Conservation (phyloP, 305 asterid species). For the Fraxinus angustifolia region DNA sequence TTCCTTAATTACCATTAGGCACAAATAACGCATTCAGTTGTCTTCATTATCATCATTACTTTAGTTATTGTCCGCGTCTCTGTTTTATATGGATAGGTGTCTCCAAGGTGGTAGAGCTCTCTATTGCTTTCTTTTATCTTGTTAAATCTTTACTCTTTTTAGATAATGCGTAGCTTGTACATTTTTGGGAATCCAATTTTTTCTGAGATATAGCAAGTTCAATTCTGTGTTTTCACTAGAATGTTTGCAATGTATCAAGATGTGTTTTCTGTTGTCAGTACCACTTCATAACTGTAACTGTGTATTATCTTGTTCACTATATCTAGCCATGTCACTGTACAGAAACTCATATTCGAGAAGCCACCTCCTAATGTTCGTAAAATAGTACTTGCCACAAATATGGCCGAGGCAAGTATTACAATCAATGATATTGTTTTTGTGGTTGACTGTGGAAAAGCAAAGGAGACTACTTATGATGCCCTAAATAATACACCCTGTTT, state of each 20-base stretch:
- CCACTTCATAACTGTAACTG: neutral
- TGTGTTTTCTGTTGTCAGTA: conserved; percentile 11
- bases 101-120: conserved; percentile 9
- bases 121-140: conserved; percentile 2
- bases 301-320: conserved; percentile 22
- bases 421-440: conserved; percentile 95
- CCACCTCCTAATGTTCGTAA: conserved; percentile 92
- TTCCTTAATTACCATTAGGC: conserved; percentile 15
- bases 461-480: conserved; percentile 97
- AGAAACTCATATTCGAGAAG: conserved; percentile 96
- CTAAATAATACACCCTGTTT: conserved; percentile 85
- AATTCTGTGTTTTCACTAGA: neutral
- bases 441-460: conserved; percentile 98
- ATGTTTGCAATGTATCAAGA: conserved; percentile 7
- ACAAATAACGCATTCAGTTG: neutral
- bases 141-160: conserved; percentile 1
- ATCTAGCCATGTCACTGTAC: conserved; percentile 21
- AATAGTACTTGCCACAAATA: conserved; percentile 91
- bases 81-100: conserved; percentile 2
- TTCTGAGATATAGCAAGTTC: conserved; percentile 12
- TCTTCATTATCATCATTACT: conserved; percentile 7
- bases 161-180: conserved; percentile 5
- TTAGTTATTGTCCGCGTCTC: conserved; percentile 1
- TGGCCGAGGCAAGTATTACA: conserved; percentile 99
- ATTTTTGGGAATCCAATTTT: conserved; percentile 8